Evolutionary conservation across 345 rosid genomes (phyloP), one percentile per base, ranked within the genome.

Genomic region (Crucihimalaya himalaica): DNA sequence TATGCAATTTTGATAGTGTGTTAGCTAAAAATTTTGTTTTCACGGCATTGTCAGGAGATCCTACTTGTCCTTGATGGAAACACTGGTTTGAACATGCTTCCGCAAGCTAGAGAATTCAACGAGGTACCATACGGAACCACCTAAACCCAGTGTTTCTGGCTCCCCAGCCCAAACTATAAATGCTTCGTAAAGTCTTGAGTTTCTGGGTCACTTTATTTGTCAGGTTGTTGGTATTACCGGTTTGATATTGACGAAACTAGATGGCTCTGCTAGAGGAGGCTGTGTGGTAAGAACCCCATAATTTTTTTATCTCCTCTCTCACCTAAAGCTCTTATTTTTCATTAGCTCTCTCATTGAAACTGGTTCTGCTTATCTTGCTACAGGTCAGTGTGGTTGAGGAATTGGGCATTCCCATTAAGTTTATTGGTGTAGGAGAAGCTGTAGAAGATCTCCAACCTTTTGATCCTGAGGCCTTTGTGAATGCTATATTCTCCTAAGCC

Each of bases 41-140:
- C 54, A 61, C 27, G 68, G 39, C 4, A 70, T 34, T 37, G 7
- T 50, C 84, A 94, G 98, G 98, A 94, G 84, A 91, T 91, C 71
- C 77, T 94, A 29, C 90, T 89, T 63, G 98, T 94, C 57, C 86
- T 94, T 70, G 98, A 94, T 83, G 98, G 98, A 71, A 94, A 91
- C 27, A 94, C 98, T 16, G 98, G 98, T 47, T 74, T 94, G 80
- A 94, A 94, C 82, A 91, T 91, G 98, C 97, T 94, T 76, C 98
- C 98, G 52, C 98, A 94, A 79, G 98, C 98, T 64, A 87, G 98
- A 80, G 98, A 94, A 71, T 94, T 94, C 82, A 94, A 94, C 80
- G 98, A 91, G 80, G 98, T 89, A 89, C 71, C 62, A 50, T 68
- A 42, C 25, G 12, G 2, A 70, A 47, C 54, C 25, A 46, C 59